These are phyloP conservation scores for Thymus quinquecostatus DNA, from an alignment of 257 asterid species.

Conservation along the genomic window DNA sequence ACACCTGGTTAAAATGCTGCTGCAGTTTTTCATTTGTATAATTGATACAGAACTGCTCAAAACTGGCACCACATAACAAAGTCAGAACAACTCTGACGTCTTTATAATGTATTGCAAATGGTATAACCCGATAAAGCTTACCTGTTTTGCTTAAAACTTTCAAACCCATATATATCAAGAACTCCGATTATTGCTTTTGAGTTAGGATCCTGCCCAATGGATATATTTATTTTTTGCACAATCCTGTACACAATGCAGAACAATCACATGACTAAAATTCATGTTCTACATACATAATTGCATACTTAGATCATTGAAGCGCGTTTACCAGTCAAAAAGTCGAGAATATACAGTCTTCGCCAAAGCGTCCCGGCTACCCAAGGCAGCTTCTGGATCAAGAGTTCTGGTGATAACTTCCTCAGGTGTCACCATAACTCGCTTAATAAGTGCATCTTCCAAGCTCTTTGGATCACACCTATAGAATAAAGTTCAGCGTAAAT, in stretches of 20 bases:
- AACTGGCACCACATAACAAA: slow-evolving; percentile 53
- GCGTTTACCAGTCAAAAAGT: slow-evolving; percentile 69
- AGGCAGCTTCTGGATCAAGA: slow-evolving; percentile 93
- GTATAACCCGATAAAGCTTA: slow-evolving; percentile 32
- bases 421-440: slow-evolving; percentile 99
- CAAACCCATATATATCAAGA: slow-evolving; percentile 98
- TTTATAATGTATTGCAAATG: slow-evolving; percentile 16
- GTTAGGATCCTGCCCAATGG: slow-evolving; percentile 99
- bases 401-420: slow-evolving; percentile 97
- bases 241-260: slow-evolving; percentile 59
- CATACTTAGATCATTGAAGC: slow-evolving; percentile 14
- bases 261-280: slow-evolving; percentile 29
- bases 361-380: slow-evolving; percentile 97
- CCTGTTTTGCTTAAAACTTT: slow-evolving; percentile 91
- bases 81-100: slow-evolving; percentile 36
- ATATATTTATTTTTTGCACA: slow-evolving; percentile 87
- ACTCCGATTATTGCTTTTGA: slow-evolving; percentile 95
- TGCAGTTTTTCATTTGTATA: slow-evolving; percentile 98
- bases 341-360: slow-evolving; percentile 93
- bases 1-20: slow-evolving; percentile 97
- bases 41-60: slow-evolving; percentile 99
- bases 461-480: slow-evolving; percentile 94
- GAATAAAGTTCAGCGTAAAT: slow-evolving; percentile 35
- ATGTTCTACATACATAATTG: slow-evolving; percentile 7
- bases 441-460: slow-evolving; percentile 93